Base-by-base conservation (phyloP, 2,329 filamentous ascomycete genomes). In the Stenocarpella maydis region DNA sequence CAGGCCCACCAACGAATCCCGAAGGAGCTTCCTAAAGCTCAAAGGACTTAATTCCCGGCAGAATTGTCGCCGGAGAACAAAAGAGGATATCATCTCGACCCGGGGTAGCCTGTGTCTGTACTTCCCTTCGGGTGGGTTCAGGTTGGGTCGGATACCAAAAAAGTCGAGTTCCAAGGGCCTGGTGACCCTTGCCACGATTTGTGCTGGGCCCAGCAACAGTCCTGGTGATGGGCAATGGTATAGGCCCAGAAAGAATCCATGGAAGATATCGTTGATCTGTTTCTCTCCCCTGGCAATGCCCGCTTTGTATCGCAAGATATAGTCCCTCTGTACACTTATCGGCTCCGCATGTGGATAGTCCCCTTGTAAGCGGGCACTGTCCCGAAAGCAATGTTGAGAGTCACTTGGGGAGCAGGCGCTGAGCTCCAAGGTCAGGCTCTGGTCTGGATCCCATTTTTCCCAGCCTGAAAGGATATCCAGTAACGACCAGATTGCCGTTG, bases 331-430 rank as follows among this genome's bases (percentile, higher is more conserved):
- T 1, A 34, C 15, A 7, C 19, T 47, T 3, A 43, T 15, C 0
- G 28, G 39, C 19, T 31, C 31, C 2, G 63, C 31, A 6, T 52
- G 17, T 6, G 65, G 65, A 34, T 68, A 63, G n/a, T 63, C 43
- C 3, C 39, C 6, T 50, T 45, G 53, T 7, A 68, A 37, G 17
- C 47, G 21, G 6, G 37, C 15, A 12, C 45, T 6, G 17, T 63
- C 43, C 24, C 15, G 43, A 50, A 63, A 68, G 15, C 10, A 61
- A 63, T 68, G 65, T 1, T 31, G 21, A 15, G 34, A 10, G 21
- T 68, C 65, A 43, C 65, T 68, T 4, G 43, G 54, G 3, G 65
- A 68, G 26, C 41, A 8, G 31, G 65, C 65, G 3, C 65, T 68
- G 31, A 68, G 54, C 31, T 68, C 65, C 7, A 68, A n/a, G 14